These are phyloP conservation scores for Tricholoma sp. DNA, from an alignment of 768 basidiomycete genomes.

Conservation along the genomic window DNA sequence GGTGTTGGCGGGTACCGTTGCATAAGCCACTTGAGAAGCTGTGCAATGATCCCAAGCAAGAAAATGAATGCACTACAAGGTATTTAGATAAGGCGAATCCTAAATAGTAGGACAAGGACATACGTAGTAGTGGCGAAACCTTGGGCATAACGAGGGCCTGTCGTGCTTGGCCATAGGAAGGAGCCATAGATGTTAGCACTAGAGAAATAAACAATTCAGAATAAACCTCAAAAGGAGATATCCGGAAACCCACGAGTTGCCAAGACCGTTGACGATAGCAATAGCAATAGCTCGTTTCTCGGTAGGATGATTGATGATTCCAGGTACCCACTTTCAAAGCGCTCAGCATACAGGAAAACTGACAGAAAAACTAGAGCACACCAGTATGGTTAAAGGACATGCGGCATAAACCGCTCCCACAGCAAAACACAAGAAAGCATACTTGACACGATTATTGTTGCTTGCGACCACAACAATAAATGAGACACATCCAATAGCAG, in stretches of 20 bases:
- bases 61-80: neutral
- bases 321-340: neutral
- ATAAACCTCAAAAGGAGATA: neutral
- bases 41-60: neutral
- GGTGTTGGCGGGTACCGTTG: neutral
- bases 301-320: neutral
- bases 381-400: constrained; percentile 1
- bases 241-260: neutral
- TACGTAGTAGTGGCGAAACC: neutral
- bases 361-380: neutral
- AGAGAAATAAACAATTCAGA: neutral
- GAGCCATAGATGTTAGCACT: neutral
- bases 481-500: neutral
- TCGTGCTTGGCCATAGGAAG: neutral
- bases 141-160: neutral
- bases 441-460: neutral
- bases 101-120: neutral
- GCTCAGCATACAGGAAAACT: neutral
- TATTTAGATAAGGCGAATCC: neutral
- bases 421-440: constrained; percentile 1
- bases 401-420: neutral
- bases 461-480: neutral
- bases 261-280: neutral
- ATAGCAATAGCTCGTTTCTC: neutral
- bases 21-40: neutral